Evolutionary conservation across 2,329 filamentous ascomycete genomes (phyloP).

Genomic region (Fusarium sarcochroum): DNA sequence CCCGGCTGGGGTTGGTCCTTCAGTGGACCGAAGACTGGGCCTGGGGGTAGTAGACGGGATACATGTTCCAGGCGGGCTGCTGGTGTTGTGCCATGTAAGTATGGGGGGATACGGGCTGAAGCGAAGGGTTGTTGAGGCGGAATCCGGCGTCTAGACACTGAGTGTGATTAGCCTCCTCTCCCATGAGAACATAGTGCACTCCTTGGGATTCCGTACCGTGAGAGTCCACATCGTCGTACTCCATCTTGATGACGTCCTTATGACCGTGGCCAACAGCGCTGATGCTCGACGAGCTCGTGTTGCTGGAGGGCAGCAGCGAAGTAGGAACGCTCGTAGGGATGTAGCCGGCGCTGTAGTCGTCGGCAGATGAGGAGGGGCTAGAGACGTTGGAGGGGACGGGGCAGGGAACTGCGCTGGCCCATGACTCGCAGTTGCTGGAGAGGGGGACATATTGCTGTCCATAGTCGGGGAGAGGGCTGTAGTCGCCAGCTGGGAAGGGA

Average conservation of each 20-base stretch:
- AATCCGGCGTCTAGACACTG: constrained; percentile 52
- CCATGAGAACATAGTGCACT: neutral
- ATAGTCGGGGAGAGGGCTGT: constrained; percentile 60
- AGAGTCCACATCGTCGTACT: constrained; percentile 56
- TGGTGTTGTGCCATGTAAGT: constrained; percentile 50
- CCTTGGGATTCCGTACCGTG: constrained; percentile 47
- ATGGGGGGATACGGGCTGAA: constrained; percentile 40
- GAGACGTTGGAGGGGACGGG: constrained; percentile 65
- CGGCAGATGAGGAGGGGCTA: constrained; percentile 66
- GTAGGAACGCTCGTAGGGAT: constrained; percentile 65
- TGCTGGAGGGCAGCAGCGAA: constrained; percentile 56
- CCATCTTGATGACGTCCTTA: constrained; percentile 57
- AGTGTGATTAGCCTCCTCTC: constrained; percentile 49
- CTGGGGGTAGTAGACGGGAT: constrained; percentile 54
- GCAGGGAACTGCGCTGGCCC: constrained; percentile 61
- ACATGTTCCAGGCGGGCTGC: constrained; percentile 53
- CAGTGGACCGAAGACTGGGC: constrained; percentile 53
- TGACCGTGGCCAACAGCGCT: constrained; percentile 53
- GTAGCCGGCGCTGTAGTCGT: constrained; percentile 62
- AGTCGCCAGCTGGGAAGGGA: constrained; percentile 62
- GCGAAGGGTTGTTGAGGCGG: constrained; percentile 50
- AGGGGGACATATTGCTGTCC: constrained; percentile 55
- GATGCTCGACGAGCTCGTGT: constrained; percentile 50
- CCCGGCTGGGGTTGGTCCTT: constrained; percentile 45
- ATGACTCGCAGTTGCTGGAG: constrained; percentile 62